Percentiles rank a stretch among this genome's conserved stretches.
Conservation (phyloP, 164 flowering plant species). For the Stephania cephalantha region DNA sequence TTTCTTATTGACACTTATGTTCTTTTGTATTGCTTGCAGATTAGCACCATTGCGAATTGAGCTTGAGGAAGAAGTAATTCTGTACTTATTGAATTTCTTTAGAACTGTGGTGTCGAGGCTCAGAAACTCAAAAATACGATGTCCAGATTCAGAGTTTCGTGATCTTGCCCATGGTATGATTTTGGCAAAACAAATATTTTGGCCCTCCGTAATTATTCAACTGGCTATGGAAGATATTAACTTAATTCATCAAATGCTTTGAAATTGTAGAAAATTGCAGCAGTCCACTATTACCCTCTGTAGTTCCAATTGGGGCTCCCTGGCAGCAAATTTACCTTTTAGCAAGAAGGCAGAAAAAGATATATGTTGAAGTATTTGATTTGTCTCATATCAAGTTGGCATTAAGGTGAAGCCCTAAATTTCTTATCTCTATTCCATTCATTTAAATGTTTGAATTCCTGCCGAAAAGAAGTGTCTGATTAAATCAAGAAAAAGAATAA, state of each 20-base stretch:
- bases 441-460: not conserved
- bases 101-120: conserved; percentile 41
- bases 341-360: conserved; percentile 72
- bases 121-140: conserved; percentile 27
- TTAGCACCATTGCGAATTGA: conserved; percentile 68
- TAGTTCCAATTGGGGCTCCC: conserved; percentile 94
- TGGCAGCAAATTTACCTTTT: conserved; percentile 84
- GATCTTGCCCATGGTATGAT: conserved; percentile 17
- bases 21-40: conserved; percentile 43
- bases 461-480: not conserved
- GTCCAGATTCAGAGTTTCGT: conserved; percentile 21
- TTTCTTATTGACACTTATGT: conserved; percentile 2
- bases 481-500: not conserved
- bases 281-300: conserved; percentile 37
- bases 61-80: conserved; percentile 75
- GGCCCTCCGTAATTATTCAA: conserved; percentile 16
- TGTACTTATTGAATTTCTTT: conserved; percentile 52
- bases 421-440: not conserved
- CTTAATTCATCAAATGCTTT: conserved; percentile 15
- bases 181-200: conserved; percentile 15
- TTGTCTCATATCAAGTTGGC: conserved; percentile 73
- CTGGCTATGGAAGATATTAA: conserved; percentile 15
- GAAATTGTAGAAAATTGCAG: conserved; percentile 14
- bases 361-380: conserved; percentile 70
- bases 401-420: conserved; percentile 50